Evolutionary conservation across 2,329 filamentous ascomycete species (phyloP).

Genomic region (Ascochyta fabae): DNA sequence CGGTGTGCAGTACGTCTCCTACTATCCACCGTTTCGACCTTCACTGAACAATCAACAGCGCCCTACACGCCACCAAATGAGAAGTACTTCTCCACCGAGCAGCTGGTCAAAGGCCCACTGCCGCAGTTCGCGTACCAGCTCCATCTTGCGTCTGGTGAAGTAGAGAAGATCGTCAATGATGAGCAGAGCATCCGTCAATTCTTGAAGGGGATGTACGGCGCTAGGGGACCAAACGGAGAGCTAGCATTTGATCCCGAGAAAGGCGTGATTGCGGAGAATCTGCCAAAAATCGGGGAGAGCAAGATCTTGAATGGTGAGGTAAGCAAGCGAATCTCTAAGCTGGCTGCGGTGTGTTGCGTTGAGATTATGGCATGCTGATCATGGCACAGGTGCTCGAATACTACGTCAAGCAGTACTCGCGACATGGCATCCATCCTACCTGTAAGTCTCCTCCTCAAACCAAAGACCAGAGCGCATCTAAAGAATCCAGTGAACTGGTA

Average conservation of each 20-base stretch:
- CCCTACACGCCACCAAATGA: conserved; percentile 68
- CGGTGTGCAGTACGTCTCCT: conserved; percentile 65
- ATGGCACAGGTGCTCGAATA: conserved; percentile 68
- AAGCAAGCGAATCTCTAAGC: conserved; percentile 23
- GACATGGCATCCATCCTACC: conserved; percentile 77
- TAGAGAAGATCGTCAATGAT: conserved; percentile 55
- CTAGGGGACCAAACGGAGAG: conserved; percentile 62
- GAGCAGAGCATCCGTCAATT: conserved; percentile 72
- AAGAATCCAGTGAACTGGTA: conserved; percentile 77
- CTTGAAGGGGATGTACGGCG: conserved; percentile 75
- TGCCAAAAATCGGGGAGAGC: conserved; percentile 64
- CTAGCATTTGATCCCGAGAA: conserved; percentile 63
- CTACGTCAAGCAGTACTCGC: conserved; percentile 75
- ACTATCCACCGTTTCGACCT: not conserved
- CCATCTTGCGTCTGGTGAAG: conserved; percentile 72
- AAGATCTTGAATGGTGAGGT: conserved; percentile 68
- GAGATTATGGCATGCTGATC: conserved; percentile 19
- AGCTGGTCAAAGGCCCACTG: conserved; percentile 63
- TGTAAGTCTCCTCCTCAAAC: conserved; percentile 50
- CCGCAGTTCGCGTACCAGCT: conserved; percentile 85
- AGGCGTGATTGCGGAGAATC: conserved; percentile 69
- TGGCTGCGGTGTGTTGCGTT: not conserved
- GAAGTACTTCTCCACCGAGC: conserved; percentile 63
- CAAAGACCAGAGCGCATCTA: conserved; percentile 15
- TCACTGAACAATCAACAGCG: conserved; percentile 1